Conservation (phyloP, 371 early-diverging fungal species). For the Actinomucor elegans region DNA sequence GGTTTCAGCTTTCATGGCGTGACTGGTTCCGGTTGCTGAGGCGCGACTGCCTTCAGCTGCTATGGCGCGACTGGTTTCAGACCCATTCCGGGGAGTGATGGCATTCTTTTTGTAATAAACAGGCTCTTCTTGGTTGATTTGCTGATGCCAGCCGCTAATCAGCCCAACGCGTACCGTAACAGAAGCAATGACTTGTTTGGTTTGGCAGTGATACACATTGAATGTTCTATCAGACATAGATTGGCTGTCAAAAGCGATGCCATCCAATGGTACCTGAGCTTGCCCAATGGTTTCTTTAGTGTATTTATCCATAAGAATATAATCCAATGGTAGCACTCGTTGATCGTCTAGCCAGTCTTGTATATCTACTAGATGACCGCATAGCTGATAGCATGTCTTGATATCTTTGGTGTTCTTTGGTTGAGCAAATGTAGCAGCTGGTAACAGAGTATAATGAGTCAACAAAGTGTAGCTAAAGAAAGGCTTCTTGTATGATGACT, state of each 20-base stretch:
- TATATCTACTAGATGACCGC: constrained; percentile 40
- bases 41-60: too few species aligned
- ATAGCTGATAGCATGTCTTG: constrained; percentile 33
- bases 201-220: constrained; percentile 16
- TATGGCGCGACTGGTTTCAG: too few species aligned
- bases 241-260: constrained; percentile 22
- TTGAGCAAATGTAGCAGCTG: constrained; percentile 33
- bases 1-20: too few species aligned
- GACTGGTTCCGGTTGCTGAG: too few species aligned
- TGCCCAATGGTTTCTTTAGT: constrained; percentile 34
- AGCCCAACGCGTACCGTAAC: constrained; percentile 39
- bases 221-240: constrained; percentile 27
- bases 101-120: background rate
- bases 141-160: constrained; percentile 43
- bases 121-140: background rate
- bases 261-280: constrained; percentile 23
- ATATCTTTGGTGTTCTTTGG: background rate
- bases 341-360: constrained; percentile 40
- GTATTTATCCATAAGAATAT: constrained; percentile 26
- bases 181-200: constrained; percentile 26
- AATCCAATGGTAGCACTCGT: constrained; percentile 11
- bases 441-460: constrained; percentile 27
- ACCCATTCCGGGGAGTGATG: background rate
- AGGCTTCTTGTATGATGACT: constrained; percentile 18
- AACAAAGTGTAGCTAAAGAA: constrained; percentile 34